Conservation (phyloP, 2,329 filamentous ascomycete species). For the Raffaelea albimanens region DNA sequence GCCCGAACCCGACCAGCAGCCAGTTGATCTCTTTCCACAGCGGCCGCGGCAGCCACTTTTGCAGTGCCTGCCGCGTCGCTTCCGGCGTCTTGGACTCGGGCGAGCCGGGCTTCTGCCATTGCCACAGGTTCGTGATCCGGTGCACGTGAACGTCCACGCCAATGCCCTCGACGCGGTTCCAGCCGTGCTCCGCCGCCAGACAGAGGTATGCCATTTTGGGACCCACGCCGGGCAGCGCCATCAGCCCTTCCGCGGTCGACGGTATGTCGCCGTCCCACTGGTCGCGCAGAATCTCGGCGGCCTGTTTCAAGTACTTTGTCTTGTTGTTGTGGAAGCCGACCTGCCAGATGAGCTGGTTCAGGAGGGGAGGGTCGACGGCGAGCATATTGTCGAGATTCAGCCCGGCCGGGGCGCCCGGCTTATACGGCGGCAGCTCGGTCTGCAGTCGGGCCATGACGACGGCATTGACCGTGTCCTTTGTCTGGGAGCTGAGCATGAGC, state of each 20-base stretch:
- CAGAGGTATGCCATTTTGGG: constrained; percentile 94
- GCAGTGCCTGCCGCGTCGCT: constrained; percentile 64
- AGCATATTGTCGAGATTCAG: constrained; percentile 73
- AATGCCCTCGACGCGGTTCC: constrained; percentile 60
- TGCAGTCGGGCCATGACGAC: constrained; percentile 73
- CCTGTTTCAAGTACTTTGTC: constrained; percentile 66
- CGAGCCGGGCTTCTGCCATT: constrained; percentile 52
- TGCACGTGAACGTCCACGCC: constrained; percentile 94
- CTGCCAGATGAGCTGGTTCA: constrained; percentile 68
- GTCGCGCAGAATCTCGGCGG: constrained; percentile 64
- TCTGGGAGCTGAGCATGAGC: constrained; percentile 87
- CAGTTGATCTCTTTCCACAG: constrained; percentile 90
- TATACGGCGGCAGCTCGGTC: constrained; percentile 53
- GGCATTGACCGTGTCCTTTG: constrained; percentile 84
- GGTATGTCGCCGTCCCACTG: constrained; percentile 69
- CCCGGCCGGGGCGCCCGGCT: constrained; percentile 33
- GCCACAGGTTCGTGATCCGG: constrained; percentile 89
- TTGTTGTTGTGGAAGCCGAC: constrained; percentile 96
- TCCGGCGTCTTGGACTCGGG: constrained; percentile 61
- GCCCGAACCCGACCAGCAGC: constrained; percentile 78
- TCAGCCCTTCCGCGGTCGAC: constrained; percentile 63
- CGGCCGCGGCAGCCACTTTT: constrained; percentile 75
- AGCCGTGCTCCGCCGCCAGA: constrained; percentile 58
- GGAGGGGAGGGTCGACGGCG: constrained; percentile 51
- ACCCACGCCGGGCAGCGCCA: constrained; percentile 73